These are phyloP conservation scores for Domatiomyces catenatus DNA, from an alignment of 2,329 filamentous ascomycete species.

Conservation along the genomic window DNA sequence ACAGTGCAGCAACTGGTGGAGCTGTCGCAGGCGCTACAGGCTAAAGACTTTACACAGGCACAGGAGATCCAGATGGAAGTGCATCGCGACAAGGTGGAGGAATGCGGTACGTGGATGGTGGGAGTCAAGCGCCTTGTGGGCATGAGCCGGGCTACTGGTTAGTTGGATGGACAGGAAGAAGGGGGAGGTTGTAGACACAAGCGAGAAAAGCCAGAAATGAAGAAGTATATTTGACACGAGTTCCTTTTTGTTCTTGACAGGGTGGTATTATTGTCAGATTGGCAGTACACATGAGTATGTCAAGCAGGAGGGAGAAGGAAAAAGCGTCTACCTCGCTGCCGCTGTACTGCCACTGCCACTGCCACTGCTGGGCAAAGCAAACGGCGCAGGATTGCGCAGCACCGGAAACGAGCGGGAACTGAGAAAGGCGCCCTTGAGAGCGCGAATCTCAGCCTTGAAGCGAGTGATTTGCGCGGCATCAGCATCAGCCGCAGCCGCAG, in stretches of 20 bases:
- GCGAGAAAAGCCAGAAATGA: not conserved
- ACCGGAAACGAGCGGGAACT: constrained; percentile 46
- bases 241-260: not conserved
- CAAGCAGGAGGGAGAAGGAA: too few relatives aligned
- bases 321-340: not conserved
- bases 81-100: constrained; percentile 59
- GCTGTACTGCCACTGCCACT: not conserved
- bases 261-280: not conserved
- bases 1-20: constrained; percentile 38
- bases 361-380: constrained; percentile 2
- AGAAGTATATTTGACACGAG: not conserved
- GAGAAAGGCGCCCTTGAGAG: constrained; percentile 48
- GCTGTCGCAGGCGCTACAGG: constrained; percentile 48
- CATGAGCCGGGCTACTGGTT: constrained; percentile 64
- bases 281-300: not conserved
- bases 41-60: constrained; percentile 54
- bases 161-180: constrained; percentile 18
- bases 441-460: constrained; percentile 44
- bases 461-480: constrained; percentile 12
- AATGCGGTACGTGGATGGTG: constrained; percentile 79
- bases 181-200: not conserved
- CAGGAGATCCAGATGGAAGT: constrained; percentile 58
- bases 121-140: constrained; percentile 62
- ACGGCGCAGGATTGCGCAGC: constrained; percentile 9
- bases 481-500: constrained; percentile 12